These are phyloP conservation scores for Lachancea sp. DNA, from an alignment of 805 yeast genomes.

Conservation along the genomic window DNA sequence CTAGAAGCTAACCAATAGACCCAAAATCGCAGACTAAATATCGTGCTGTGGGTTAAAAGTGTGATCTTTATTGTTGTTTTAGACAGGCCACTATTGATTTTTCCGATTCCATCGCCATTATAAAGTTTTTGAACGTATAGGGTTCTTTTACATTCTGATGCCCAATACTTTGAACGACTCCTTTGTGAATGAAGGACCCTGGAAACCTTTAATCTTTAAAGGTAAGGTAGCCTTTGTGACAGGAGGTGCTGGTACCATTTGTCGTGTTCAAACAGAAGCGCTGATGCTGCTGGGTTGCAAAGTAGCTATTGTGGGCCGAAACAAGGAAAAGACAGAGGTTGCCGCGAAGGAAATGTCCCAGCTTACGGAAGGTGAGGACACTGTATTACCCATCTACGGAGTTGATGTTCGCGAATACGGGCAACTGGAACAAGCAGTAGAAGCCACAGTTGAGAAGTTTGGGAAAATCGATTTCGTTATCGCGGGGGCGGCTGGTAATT, in stretches of 20 bases:
- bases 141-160: background rate
- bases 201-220: slow-evolving; percentile 61
- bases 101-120: too few species aligned
- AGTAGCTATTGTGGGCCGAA: slow-evolving; percentile 82
- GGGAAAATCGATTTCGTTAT: slow-evolving; percentile 83
- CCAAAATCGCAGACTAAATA: too few species aligned
- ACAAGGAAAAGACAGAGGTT: slow-evolving; percentile 51
- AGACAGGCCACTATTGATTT: too few species aligned
- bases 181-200: slow-evolving; percentile 29
- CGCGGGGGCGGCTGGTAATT: slow-evolving; percentile 96
- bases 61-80: too few species aligned
- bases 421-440: slow-evolving; percentile 57
- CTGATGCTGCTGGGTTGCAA: slow-evolving; percentile 77
- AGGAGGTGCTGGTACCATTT: slow-evolving; percentile 96
- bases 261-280: slow-evolving; percentile 85
- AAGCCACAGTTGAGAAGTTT: slow-evolving; percentile 53
- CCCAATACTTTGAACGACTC: slow-evolving; percentile 24
- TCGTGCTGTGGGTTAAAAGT: too few species aligned
- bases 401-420: slow-evolving; percentile 73
- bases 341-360: slow-evolving; percentile 63
- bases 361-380: slow-evolving; percentile 36
- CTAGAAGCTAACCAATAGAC: too few species aligned
- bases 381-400: slow-evolving; percentile 61
- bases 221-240: slow-evolving; percentile 88
- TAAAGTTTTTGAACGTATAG: too few species aligned